These are phyloP conservation scores for Phytophthora citricola DNA, from an alignment of 352 stramenopile species.

Conservation along the genomic window DNA sequence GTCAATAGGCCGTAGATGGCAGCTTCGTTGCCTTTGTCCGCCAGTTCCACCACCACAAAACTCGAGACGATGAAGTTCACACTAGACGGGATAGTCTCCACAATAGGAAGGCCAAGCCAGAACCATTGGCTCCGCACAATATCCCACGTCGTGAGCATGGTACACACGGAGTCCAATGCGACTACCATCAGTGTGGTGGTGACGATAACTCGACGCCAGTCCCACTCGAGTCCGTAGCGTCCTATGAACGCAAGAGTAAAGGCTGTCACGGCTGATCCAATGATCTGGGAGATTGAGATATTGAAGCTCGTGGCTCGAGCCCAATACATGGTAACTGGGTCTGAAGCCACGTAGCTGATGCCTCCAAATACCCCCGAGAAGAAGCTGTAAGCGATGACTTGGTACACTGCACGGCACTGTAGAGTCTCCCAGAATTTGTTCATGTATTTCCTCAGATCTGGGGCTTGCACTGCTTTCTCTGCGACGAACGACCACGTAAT, in stretches of 20 bases:
- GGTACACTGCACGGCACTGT: constrained; percentile 45
- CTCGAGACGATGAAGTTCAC: constrained; percentile 52
- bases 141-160: constrained; percentile 43
- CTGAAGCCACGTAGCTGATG: constrained; percentile 39
- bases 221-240: constrained; percentile 45
- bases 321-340: constrained; percentile 49
- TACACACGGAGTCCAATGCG: constrained; percentile 37
- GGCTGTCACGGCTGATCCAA: constrained; percentile 38
- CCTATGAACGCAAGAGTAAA: constrained; percentile 37
- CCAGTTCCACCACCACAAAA: constrained; percentile 58
- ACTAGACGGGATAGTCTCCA: constrained; percentile 40
- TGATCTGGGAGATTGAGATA: constrained; percentile 40
- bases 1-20: constrained; percentile 51
- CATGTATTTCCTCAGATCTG: constrained; percentile 38
- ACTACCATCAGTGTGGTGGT: constrained; percentile 38
- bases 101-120: constrained; percentile 44
- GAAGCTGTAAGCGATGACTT: constrained; percentile 49
- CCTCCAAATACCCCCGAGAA: constrained; percentile 39
- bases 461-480: constrained; percentile 26
- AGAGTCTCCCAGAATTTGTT: constrained; percentile 30
- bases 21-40: constrained; percentile 52
- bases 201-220: constrained; percentile 42
- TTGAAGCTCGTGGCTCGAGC: constrained; percentile 47
- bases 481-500: constrained; percentile 46
- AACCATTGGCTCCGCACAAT: constrained; percentile 54